Conservation (phyloP, 202 grass and related monocot genomes). For the Miscanthus sacchariflorus region DNA sequence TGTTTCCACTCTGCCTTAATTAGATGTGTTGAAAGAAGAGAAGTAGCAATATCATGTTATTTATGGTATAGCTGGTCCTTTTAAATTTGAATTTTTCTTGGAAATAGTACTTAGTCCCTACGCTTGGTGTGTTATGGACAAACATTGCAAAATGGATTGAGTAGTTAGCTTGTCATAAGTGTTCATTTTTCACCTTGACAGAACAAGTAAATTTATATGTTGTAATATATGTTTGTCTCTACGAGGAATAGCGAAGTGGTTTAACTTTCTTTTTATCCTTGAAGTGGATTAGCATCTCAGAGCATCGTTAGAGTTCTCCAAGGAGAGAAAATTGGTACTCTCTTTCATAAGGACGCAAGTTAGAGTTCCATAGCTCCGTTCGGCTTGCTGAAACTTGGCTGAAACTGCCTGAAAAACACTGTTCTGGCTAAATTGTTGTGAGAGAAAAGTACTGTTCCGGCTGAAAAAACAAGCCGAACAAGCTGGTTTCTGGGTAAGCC, state of each 20-base stretch:
- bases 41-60: neutral
- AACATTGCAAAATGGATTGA: neutral
- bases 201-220: slow-evolving; percentile 21
- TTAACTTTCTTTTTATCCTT: slow-evolving; percentile 47
- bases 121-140: neutral
- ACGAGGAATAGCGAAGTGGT: neutral
- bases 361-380: neutral
- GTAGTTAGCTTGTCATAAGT: neutral
- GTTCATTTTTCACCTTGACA: slow-evolving; percentile 14
- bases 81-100: neutral
- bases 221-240: neutral
- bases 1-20: neutral
- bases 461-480: too few species aligned
- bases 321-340: slow-evolving; percentile 93
- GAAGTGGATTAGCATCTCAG: slow-evolving; percentile 81
- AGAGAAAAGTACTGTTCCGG: too few species aligned
- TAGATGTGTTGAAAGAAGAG: neutral
- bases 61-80: neutral
- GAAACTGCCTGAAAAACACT: too few species aligned
- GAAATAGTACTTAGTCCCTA: neutral
- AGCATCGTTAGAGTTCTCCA: slow-evolving; percentile 88
- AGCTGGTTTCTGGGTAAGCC: too few species aligned
- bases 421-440: too few species aligned
- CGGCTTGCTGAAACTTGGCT: too few species aligned
- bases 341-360: slow-evolving; percentile 84